Evolutionary conservation across 257 asterid species (phyloP).

Genomic region (Parsonsia alboflavescens): DNA sequence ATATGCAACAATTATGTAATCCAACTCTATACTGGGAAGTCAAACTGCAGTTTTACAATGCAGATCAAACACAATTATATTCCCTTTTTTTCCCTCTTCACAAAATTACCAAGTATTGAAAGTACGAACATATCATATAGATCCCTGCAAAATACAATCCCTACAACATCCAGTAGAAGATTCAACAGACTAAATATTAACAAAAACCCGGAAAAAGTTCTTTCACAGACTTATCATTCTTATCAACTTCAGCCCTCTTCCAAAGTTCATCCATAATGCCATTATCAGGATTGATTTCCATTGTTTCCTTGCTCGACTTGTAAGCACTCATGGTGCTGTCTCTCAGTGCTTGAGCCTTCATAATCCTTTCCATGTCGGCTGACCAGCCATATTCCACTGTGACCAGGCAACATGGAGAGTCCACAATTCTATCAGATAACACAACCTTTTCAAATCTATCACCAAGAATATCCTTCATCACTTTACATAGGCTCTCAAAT

Average conservation of each 20-base stretch:
- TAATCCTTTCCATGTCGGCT: conserved; percentile 39
- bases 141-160: too few species aligned
- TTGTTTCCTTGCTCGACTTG: conserved; percentile 42
- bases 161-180: too few species aligned
- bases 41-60: too few species aligned
- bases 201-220: not conserved
- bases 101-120: too few species aligned
- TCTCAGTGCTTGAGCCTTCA: conserved; percentile 42
- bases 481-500: conserved; percentile 35
- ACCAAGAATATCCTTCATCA: conserved; percentile 33
- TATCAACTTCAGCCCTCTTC: conserved; percentile 41
- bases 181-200: too few species aligned
- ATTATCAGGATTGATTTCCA: conserved; percentile 44
- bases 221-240: conserved; percentile 36
- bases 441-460: conserved; percentile 39
- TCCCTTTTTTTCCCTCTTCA: too few species aligned
- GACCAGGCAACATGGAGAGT: conserved; percentile 38
- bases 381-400: conserved; percentile 42
- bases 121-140: too few species aligned
- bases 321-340: conserved; percentile 36
- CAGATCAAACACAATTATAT: too few species aligned
- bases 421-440: conserved; percentile 32
- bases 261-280: conserved; percentile 44
- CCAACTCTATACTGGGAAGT: too few species aligned
- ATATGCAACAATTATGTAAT: too few species aligned